Base-by-base conservation (phyloP, 2,329 filamentous ascomycete species). In the Berkeleyomyces rouxiae region DNA sequence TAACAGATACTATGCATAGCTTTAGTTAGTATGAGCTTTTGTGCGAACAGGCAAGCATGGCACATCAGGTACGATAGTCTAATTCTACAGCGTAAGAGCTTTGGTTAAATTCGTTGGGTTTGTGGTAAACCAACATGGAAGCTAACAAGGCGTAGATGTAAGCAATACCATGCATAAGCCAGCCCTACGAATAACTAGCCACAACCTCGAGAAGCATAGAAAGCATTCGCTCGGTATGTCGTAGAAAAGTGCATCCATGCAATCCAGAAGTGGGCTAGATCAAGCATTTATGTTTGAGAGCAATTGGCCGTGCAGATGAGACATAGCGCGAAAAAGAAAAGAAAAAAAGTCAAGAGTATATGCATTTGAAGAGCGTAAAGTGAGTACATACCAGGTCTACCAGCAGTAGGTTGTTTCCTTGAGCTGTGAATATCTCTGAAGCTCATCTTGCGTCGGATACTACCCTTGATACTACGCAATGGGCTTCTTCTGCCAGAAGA, bases 381-480 rank as follows among this genome's bases (percentile, higher is more conserved):
- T 23, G 10, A 31, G 53, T 46, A 65, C 66, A 57, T 79, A 88
- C 87, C 81, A 76, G 87, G 82, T 74, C 88, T 86, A 67, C 84
- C 82, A 67, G 86, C 78, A 36, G 84, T 87, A 60, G 90, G 86
- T 70, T 93, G 88, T 72, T 90, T 85, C 77, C 92, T 92, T 77
- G 89, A 81, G 75, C 91, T 97, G 74, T 87, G 96, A 88, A 97
- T 95, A 69, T 96, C 93, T 68, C 86, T 82, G 73, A 92, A 90
- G 69, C 92, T 96, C 74, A 99, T 87, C 70, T 93, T 89, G 72
- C 93, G 84, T 66, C 92, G 83, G 69, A 99, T 87, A 74, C 90
- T 96, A 53, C 92, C 92, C 84, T 88, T 71, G 68, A 83, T 82
- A 70, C 77, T 82, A 68, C 76, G 78, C 65, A 83, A 71, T 53